Percentiles rank a stretch among this genome's conserved stretches.
Evolutionary conservation across 73 alveolate genomes (phyloP).

Genomic region (Tetrahymena elliotti): DNA sequence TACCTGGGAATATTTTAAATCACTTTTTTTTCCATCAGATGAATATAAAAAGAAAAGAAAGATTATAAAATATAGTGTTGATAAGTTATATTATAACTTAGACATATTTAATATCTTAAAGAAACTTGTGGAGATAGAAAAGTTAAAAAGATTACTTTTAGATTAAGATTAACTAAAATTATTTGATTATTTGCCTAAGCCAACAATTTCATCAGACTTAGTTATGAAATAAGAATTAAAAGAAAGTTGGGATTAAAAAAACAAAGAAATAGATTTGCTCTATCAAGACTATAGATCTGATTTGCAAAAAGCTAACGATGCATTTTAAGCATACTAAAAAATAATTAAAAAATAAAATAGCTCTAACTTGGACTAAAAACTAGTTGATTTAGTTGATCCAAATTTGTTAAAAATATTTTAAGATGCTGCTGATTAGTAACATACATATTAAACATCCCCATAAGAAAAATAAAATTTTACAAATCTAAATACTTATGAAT

Average conservation of each 20-base stretch:
- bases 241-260: neutral
- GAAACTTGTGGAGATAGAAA: constrained; percentile 19
- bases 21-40: neutral
- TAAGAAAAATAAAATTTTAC: too few species aligned
- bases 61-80: neutral
- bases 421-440: neutral
- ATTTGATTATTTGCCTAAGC: constrained; percentile 36
- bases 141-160: constrained; percentile 12
- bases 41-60: neutral
- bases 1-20: neutral
- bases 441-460: too few species aligned
- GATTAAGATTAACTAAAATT: neutral
- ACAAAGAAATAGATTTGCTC: neutral
- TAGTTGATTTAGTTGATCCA: neutral
- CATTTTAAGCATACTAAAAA: neutral
- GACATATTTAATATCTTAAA: constrained; percentile 11
- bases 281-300: neutral
- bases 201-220: neutral
- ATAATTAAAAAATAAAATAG: neutral
- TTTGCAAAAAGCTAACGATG: neutral
- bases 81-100: neutral
- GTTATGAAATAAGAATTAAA: neutral
- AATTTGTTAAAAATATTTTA: neutral
- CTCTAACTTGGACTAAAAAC: neutral
- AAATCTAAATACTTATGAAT: neutral